phyloP scores from a whole-genome alignment of 2,329 filamentous ascomycete genomes.

The Sporothrix schenckii region DNA sequence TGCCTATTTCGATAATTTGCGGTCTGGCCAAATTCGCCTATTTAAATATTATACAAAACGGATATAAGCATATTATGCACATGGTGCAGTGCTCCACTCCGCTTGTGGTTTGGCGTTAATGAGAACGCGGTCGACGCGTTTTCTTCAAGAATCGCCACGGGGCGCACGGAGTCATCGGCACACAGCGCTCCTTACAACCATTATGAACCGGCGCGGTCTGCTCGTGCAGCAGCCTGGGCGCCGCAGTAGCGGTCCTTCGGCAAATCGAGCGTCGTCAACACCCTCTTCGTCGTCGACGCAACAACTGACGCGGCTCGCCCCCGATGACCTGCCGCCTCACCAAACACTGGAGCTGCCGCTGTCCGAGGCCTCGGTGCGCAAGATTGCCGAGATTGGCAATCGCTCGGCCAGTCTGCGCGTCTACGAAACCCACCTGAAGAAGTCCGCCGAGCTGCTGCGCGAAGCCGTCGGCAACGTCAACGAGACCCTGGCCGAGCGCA shows the following conservation, averaged over 20 bases:
- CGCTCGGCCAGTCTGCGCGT: slow-evolving; percentile 47
- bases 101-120: slow-evolving; percentile 3
- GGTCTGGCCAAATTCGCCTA: background rate
- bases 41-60: no score
- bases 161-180: background rate
- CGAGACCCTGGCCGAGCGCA: slow-evolving; percentile 48
- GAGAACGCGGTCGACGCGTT: slow-evolving; percentile 23
- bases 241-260: background rate
- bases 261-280: background rate
- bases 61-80: no score
- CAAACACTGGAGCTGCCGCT: slow-evolving; percentile 54
- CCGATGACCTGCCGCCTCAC: slow-evolving; percentile 53
- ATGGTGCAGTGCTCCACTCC: background rate
- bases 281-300: background rate
- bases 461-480: slow-evolving; percentile 53
- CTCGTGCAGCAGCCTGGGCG: slow-evolving; percentile 32
- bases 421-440: slow-evolving; percentile 53
- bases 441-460: slow-evolving; percentile 50
- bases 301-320: slow-evolving; percentile 33
- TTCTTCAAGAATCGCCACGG: background rate
- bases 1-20: background rate
- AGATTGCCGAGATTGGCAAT: slow-evolving; percentile 50
- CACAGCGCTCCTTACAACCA: background rate
- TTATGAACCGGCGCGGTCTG: slow-evolving; percentile 32
- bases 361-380: slow-evolving; percentile 45